These are phyloP conservation scores for Salinomyces thailandicus DNA, from an alignment of 2,329 filamentous ascomycete genomes.

Conservation along the genomic window DNA sequence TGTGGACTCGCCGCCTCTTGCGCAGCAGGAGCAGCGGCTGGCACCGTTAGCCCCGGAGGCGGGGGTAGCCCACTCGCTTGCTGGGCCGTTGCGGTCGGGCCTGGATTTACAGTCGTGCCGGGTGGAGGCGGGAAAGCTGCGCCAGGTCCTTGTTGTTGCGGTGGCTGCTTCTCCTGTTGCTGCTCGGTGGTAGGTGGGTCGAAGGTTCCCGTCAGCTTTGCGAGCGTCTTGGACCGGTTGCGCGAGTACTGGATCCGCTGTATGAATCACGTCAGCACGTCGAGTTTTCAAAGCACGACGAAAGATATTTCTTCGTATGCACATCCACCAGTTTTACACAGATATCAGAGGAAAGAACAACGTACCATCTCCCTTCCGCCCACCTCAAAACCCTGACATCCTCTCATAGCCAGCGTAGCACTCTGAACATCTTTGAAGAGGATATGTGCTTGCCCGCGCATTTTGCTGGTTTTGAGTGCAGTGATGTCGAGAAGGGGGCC, in stretches of 20 bases:
- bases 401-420: constrained; percentile 88
- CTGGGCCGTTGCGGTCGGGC: neutral
- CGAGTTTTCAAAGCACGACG: no score
- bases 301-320: no score
- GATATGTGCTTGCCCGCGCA: constrained; percentile 92
- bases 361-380: constrained; percentile 76
- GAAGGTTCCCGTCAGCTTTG: constrained; percentile 87
- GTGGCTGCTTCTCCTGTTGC: constrained; percentile 11
- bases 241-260: constrained; percentile 89
- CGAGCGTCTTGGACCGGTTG: constrained; percentile 74
- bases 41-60: constrained; percentile 18
- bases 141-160: constrained; percentile 7
- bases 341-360: constrained; percentile 15
- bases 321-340: neutral
- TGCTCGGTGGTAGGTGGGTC: constrained; percentile 46
- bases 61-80: constrained; percentile 8
- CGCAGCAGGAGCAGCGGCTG: constrained; percentile 23
- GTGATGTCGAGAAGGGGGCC: constrained; percentile 87
- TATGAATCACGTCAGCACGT: constrained; percentile 9
- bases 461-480: constrained; percentile 76
- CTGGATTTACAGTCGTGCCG: constrained; percentile 41
- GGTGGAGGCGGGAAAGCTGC: constrained; percentile 12
- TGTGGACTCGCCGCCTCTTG: constrained; percentile 41
- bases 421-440: constrained; percentile 81
- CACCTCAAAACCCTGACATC: constrained; percentile 75